phyloP scores from a whole-genome alignment of 1,284 basidiomycete species.

The Puccinia hordei region DNA sequence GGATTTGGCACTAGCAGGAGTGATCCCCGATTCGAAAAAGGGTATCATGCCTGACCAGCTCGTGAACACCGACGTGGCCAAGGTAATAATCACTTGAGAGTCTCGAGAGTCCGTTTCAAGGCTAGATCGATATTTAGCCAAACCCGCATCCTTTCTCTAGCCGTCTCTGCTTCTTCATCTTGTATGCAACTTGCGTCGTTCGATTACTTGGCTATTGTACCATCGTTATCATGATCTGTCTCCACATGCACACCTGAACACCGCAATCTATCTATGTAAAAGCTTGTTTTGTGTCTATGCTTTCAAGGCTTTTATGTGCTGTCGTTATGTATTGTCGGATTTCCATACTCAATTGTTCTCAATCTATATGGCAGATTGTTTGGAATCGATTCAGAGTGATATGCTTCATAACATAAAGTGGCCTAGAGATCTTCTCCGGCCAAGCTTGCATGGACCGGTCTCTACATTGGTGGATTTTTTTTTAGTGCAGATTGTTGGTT shows the following conservation, averaged over 20 bases:
- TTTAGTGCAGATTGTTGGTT: too few species aligned
- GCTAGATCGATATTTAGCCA: neutral
- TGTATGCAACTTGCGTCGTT: neutral
- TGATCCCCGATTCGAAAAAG: conserved; percentile 67
- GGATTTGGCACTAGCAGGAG: conserved; percentile 73
- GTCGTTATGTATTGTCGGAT: too few species aligned
- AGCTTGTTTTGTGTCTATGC: neutral
- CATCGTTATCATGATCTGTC: neutral
- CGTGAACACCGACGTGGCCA: conserved; percentile 66
- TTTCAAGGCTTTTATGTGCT: too few species aligned
- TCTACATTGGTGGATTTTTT: too few species aligned
- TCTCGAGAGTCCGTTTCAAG: too few species aligned
- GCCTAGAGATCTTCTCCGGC: too few species aligned
- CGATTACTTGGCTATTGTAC: neutral
- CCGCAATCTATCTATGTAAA: neutral
- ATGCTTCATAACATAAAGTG: too few species aligned
- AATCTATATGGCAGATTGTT: too few species aligned
- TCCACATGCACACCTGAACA: neutral
- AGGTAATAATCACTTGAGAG: conserved; percentile 55
- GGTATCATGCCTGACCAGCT: conserved; percentile 69
- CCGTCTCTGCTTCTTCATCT: neutral
- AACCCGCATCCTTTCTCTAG: neutral
- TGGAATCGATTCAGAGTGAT: too few species aligned
- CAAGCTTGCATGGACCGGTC: too few species aligned
- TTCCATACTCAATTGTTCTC: too few species aligned